phyloP scores from a whole-genome alignment of 1,139 yeast genomes.

The Debaryomyces udenii region DNA sequence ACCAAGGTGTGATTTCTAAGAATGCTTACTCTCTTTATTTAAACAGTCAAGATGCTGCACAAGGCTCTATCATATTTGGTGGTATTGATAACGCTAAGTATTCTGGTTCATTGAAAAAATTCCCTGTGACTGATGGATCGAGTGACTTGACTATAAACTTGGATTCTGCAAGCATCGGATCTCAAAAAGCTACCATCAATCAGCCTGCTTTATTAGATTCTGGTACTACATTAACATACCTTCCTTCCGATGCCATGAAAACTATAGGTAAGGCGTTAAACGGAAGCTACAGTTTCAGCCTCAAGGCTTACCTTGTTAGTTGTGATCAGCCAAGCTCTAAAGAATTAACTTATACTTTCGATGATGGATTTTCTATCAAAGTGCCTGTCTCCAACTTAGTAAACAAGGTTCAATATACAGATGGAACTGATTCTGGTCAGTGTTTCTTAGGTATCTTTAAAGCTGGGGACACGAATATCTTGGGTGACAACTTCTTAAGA shows the following conservation, averaged over 20 bases:
- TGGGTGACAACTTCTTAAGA: slow-evolving; percentile 36
- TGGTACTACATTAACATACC: slow-evolving; percentile 33
- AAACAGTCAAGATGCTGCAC: slow-evolving; percentile 21
- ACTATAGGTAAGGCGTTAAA: slow-evolving; percentile 19
- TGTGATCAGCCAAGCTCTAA: slow-evolving; percentile 22
- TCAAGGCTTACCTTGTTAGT: slow-evolving; percentile 20
- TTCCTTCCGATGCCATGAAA: slow-evolving; percentile 17
- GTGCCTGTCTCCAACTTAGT: slow-evolving; percentile 39
- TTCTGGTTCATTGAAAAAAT: slow-evolving; percentile 21
- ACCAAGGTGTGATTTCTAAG: slow-evolving; percentile 29
- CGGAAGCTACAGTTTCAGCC: slow-evolving; percentile 20
- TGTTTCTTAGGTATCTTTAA: slow-evolving; percentile 1
- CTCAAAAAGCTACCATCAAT: slow-evolving; percentile 1
- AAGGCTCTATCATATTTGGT: slow-evolving; percentile 33
- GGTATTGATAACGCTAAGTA: slow-evolving; percentile 34
- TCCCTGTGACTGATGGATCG: neutral
- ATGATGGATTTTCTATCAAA: slow-evolving; percentile 33
- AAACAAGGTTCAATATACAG: neutral
- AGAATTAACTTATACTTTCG: slow-evolving; percentile 39
- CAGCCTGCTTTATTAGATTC: slow-evolving; percentile 23
- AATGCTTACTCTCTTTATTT: slow-evolving; percentile 40
- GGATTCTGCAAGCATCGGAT: slow-evolving; percentile 6
- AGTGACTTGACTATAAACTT: slow-evolving; percentile 1
- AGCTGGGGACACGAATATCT: slow-evolving; percentile 5
- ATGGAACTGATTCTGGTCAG: neutral